These are phyloP conservation scores for Blumeria graminis DNA, from an alignment of 2,329 filamentous ascomycete genomes.

Conservation along the genomic window DNA sequence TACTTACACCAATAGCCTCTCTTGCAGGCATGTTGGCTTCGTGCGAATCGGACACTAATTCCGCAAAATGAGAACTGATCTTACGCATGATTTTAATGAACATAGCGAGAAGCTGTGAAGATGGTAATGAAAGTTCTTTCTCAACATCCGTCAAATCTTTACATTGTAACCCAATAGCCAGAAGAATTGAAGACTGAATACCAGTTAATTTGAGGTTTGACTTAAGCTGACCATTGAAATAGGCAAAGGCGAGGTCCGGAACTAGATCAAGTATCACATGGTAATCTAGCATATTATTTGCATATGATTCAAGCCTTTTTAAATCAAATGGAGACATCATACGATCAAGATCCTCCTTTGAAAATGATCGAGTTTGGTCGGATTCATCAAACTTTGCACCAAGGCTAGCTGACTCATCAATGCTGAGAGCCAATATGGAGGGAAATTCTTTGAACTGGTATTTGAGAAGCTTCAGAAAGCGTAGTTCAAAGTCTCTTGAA, in stretches of 20 bases:
- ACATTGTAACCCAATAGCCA: slow-evolving; percentile 72
- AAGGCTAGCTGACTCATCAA: slow-evolving; percentile 61
- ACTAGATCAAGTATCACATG: slow-evolving; percentile 90
- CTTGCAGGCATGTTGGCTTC: slow-evolving; percentile 38
- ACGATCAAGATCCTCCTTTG: slow-evolving; percentile 52
- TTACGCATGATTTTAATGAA: slow-evolving; percentile 93
- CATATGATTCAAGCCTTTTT: slow-evolving; percentile 83
- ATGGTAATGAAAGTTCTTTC: slow-evolving; percentile 49
- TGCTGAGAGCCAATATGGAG: slow-evolving; percentile 54
- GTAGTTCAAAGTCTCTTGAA: slow-evolving; percentile 73
- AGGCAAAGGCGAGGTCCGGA: slow-evolving; percentile 56
- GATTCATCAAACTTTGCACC: slow-evolving; percentile 43
- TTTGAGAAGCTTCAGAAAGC: slow-evolving; percentile 74
- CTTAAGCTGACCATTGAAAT: slow-evolving; percentile 59
- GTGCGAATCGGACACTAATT: slow-evolving; percentile 49
- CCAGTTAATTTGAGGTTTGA: slow-evolving; percentile 44
- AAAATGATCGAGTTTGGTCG: slow-evolving; percentile 29
- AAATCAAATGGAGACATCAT: slow-evolving; percentile 77
- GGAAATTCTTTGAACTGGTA: slow-evolving; percentile 80
- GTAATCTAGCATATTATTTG: slow-evolving; percentile 93
- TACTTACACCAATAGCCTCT: slow-evolving; percentile 31
- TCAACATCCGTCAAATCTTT: slow-evolving; percentile 67
- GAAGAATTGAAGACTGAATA: slow-evolving; percentile 63
- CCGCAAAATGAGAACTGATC: slow-evolving; percentile 53
- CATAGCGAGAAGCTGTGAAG: slow-evolving; percentile 73